Conservation (phyloP, 352 stramenopile genomes). For the Pythium phragmitis region DNA sequence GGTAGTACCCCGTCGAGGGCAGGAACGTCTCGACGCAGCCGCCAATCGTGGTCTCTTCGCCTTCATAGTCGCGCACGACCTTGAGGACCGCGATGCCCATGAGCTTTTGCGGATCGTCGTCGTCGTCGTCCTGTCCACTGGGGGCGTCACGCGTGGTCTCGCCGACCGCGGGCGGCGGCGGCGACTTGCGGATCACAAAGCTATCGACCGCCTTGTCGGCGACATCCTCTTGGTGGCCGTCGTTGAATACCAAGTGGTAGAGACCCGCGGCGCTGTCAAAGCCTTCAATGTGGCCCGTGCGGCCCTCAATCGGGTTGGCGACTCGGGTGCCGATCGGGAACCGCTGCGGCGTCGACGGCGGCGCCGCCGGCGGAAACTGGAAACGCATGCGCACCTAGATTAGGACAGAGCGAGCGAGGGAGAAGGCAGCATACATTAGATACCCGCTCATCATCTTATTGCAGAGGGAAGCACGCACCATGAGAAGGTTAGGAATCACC, state of each 20-base stretch:
- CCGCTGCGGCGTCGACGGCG: conserved; percentile 27
- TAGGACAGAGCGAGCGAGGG: too few species aligned
- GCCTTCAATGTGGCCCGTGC: conserved; percentile 46
- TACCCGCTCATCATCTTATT: too few species aligned
- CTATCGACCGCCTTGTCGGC: conserved; percentile 30
- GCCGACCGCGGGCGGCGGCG: neutral
- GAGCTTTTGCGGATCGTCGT: conserved; percentile 42
- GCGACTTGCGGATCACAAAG: conserved; percentile 39
- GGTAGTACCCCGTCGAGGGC: conserved; percentile 37
- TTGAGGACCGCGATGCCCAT: conserved; percentile 40
- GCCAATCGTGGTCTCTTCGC: conserved; percentile 32
- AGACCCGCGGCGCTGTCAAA: conserved; percentile 41
- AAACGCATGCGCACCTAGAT: conserved; percentile 16
- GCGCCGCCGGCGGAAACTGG: conserved; percentile 7
- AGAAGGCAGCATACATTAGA: too few species aligned
- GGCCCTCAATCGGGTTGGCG: conserved; percentile 56
- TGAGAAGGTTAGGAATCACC: too few species aligned
- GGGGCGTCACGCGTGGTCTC: neutral
- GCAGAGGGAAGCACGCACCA: too few species aligned
- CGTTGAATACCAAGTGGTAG: conserved; percentile 56
- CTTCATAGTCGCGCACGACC: conserved; percentile 48
- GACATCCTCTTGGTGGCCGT: conserved; percentile 44
- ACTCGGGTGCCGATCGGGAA: conserved; percentile 53
- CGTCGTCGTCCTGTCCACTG: neutral
- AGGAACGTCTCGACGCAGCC: conserved; percentile 56